These are phyloP conservation scores for Trichophyton equinum DNA, from an alignment of 2,329 filamentous ascomycete genomes.

Conservation along the genomic window DNA sequence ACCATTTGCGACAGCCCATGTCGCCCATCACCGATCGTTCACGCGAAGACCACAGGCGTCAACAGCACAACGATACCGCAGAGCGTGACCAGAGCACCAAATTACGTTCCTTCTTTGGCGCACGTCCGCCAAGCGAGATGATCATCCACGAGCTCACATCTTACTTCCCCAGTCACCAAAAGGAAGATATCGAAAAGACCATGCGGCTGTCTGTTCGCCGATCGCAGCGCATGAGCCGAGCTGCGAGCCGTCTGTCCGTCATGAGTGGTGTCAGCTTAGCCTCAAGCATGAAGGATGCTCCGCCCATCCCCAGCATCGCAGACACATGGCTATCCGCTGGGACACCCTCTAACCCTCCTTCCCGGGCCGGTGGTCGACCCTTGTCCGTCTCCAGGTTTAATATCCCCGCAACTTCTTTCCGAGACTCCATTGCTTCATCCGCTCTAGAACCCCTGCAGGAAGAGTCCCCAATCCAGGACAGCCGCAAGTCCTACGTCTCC, in stretches of 20 bases:
- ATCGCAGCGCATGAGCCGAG: slow-evolving; percentile 80
- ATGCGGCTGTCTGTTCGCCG: slow-evolving; percentile 84
- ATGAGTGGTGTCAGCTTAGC: slow-evolving; percentile 88
- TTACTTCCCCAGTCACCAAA: slow-evolving; percentile 91
- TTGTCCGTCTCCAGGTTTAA: slow-evolving; percentile 49
- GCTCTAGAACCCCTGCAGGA: slow-evolving; percentile 83
- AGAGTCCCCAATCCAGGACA: slow-evolving; percentile 73
- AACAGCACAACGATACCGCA: slow-evolving; percentile 8
- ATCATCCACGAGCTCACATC: slow-evolving; percentile 93
- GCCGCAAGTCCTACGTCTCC: slow-evolving; percentile 92
- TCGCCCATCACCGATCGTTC: slow-evolving; percentile 50
- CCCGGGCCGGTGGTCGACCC: slow-evolving; percentile 39
- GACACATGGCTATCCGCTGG: slow-evolving; percentile 66
- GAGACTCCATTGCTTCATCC: slow-evolving; percentile 81
- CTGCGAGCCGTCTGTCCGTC: slow-evolving; percentile 84
- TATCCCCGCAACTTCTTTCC: slow-evolving; percentile 51
- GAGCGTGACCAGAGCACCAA: slow-evolving; percentile 22
- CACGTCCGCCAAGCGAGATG: slow-evolving; percentile 87
- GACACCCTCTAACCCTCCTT: slow-evolving; percentile 35
- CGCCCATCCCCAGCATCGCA: slow-evolving; percentile 88
- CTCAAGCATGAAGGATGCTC: slow-evolving; percentile 82
- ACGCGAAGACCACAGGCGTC: slow-evolving; percentile 37
- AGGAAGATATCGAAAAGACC: slow-evolving; percentile 90
- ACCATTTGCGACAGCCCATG: slow-evolving; percentile 72
- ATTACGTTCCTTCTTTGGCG: slow-evolving; percentile 62